Conservation (phyloP, 2,329 filamentous ascomycete species). For the Clarireedia homoeocarpa region DNA sequence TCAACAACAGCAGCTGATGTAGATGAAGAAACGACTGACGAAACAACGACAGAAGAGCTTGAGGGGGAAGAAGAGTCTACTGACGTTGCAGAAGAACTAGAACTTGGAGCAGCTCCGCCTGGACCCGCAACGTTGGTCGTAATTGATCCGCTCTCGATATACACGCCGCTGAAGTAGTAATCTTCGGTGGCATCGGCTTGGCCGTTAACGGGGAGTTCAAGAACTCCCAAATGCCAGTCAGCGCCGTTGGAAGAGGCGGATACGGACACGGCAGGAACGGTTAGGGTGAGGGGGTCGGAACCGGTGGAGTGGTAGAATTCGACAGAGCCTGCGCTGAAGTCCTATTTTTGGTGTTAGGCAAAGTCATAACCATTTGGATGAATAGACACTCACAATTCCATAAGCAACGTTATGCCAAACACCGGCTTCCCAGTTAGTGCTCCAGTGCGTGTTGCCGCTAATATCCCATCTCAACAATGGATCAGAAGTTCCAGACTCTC, state of each 20-base stretch:
- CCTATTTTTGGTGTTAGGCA: constrained; percentile 22
- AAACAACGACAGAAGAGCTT: neutral
- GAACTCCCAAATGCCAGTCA: constrained; percentile 66
- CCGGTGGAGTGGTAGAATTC: constrained; percentile 65
- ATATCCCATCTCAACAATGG: constrained; percentile 59
- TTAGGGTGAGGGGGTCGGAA: constrained; percentile 45
- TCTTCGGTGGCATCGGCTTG: constrained; percentile 51
- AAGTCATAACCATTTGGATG: neutral
- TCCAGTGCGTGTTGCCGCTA: constrained; percentile 53
- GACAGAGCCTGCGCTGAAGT: constrained; percentile 55
- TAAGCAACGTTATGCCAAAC: constrained; percentile 61
- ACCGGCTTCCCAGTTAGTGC: constrained; percentile 49
- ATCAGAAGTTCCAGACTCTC: constrained; percentile 37
- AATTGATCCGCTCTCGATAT: constrained; percentile 52
- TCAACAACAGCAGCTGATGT: neutral
- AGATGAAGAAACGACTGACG: constrained; percentile 1
- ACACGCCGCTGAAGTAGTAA: constrained; percentile 65
- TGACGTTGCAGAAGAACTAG: constrained; percentile 9
- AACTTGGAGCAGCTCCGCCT: constrained; percentile 15
- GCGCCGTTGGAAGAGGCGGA: constrained; percentile 58
- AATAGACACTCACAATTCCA: constrained; percentile 43
- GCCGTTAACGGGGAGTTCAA: constrained; percentile 53
- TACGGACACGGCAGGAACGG: constrained; percentile 51
- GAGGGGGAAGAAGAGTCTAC: neutral
- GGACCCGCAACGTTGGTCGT: constrained; percentile 34